A percentile compares a stretch with the other conserved stretches of the same genome.
Conservation (phyloP, 1,139 yeast genomes). For the Hyphopichia buzzinii region DNA sequence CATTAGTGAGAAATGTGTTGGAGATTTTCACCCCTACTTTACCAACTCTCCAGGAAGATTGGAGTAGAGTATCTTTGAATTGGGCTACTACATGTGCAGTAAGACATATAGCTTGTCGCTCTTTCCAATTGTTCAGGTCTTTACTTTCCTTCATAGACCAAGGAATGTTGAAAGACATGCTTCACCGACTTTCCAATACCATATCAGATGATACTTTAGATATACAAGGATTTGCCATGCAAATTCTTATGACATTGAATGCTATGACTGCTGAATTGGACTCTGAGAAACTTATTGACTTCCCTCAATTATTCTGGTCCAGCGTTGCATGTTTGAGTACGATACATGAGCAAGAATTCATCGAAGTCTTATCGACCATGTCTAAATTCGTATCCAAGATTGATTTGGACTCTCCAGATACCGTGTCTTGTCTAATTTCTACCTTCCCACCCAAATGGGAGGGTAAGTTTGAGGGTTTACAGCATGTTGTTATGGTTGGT, state of each 20-base stretch:
- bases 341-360: slow-evolving; percentile 88
- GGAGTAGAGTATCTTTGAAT: slow-evolving; percentile 80
- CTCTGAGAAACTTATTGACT: slow-evolving; percentile 73
- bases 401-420: slow-evolving; percentile 81
- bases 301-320: slow-evolving; percentile 95
- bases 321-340: slow-evolving; percentile 90
- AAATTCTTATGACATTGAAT: slow-evolving; percentile 90
- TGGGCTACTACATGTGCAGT: slow-evolving; percentile 99
- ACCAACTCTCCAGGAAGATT: slow-evolving; percentile 65
- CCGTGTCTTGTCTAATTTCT: slow-evolving; percentile 76
- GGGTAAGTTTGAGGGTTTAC: slow-evolving; percentile 87
- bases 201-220: slow-evolving; percentile 85
- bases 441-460: slow-evolving; percentile 97
- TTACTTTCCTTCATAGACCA: slow-evolving; percentile 77
- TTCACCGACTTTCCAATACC: slow-evolving; percentile 89
- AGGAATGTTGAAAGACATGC: slow-evolving; percentile 88
- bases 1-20: slow-evolving; percentile 64
- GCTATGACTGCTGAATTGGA: slow-evolving; percentile 86
- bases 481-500: slow-evolving; percentile 75
- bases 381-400: slow-evolving; percentile 83
- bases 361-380: slow-evolving; percentile 79
- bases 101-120: slow-evolving; percentile 93
- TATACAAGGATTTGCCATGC: slow-evolving; percentile 97
- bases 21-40: slow-evolving; percentile 50
- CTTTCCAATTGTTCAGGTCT: slow-evolving; percentile 89